phyloP scores from a whole-genome alignment of 345 rosid species.

The Syzygium oleosum region DNA sequence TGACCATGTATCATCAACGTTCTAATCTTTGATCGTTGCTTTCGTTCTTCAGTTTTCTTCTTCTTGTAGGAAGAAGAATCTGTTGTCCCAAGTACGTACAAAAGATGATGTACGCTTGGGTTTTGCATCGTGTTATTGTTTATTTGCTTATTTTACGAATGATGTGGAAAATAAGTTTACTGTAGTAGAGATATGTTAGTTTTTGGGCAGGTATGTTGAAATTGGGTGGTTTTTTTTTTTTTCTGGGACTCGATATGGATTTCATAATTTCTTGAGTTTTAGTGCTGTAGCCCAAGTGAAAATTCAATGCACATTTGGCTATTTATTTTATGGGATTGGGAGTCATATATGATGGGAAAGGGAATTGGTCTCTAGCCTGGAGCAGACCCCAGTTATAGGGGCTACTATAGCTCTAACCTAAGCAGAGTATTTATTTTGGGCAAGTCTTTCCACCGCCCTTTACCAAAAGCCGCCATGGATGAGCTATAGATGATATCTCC shows the following conservation, averaged over 20 bases:
- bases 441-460: background rate
- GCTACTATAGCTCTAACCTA: background rate
- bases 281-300: background rate
- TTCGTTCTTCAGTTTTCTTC: background rate
- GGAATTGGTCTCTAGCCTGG: too few species aligned
- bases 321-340: too few species aligned
- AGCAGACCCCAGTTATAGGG: too few species aligned
- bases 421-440: background rate
- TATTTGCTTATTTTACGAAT: background rate
- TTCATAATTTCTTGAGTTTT: background rate
- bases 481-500: background rate
- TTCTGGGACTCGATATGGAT: background rate
- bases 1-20: background rate
- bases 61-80: background rate
- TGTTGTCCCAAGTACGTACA: background rate
- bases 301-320: too few species aligned
- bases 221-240: background rate
- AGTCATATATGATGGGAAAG: too few species aligned
- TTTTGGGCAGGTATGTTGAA: background rate
- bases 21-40: background rate
- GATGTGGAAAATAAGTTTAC: background rate
- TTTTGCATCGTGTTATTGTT: background rate
- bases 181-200: background rate
- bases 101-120: background rate
- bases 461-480: background rate